A percentile compares a stretch with the other conserved stretches of the same genome.
Evolutionary conservation across 139 green algal species (phyloP).

Genomic region (Chlorella sorokiniana): DNA sequence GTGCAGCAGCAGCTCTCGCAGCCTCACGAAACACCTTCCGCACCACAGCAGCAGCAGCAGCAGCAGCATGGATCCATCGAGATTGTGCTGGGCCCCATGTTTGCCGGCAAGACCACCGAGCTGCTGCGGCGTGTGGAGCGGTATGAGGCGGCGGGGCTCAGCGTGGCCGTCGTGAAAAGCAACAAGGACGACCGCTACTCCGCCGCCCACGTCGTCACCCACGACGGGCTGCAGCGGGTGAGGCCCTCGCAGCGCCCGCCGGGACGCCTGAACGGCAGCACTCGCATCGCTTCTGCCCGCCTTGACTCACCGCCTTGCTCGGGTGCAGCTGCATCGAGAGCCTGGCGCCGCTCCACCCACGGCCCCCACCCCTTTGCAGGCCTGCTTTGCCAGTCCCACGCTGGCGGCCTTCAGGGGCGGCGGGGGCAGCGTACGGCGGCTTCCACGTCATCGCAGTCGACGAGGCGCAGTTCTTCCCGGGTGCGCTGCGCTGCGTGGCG

Average conservation of each 20-base stretch:
- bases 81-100: conserved; percentile 78
- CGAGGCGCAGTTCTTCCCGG: conserved; percentile 83
- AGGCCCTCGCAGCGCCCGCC: too few species aligned
- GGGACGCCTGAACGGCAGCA: background rate
- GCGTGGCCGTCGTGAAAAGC: conserved; percentile 66
- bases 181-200: conserved; percentile 69
- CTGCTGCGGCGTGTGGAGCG: conserved; percentile 57
- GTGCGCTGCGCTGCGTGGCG: background rate
- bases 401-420: conserved; percentile 31
- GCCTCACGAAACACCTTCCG: background rate
- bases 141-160: conserved; percentile 39
- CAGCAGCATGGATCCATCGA: conserved; percentile 54
- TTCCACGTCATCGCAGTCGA: conserved; percentile 78
- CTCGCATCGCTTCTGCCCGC: background rate
- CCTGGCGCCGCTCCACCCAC: background rate
- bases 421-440: conserved; percentile 12
- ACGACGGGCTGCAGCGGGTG: conserved; percentile 47
- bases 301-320: too few species aligned
- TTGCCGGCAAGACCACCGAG: conserved; percentile 76
- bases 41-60: background rate
- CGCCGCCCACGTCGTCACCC: conserved; percentile 43
- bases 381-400: conserved; percentile 35
- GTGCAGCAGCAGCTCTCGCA: too few species aligned
- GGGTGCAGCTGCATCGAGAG: background rate
- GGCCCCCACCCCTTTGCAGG: conserved; percentile 10